Evolutionary conservation across 1,139 yeast genomes (phyloP).

Genomic region (Yamadazyma atlantica): DNA sequence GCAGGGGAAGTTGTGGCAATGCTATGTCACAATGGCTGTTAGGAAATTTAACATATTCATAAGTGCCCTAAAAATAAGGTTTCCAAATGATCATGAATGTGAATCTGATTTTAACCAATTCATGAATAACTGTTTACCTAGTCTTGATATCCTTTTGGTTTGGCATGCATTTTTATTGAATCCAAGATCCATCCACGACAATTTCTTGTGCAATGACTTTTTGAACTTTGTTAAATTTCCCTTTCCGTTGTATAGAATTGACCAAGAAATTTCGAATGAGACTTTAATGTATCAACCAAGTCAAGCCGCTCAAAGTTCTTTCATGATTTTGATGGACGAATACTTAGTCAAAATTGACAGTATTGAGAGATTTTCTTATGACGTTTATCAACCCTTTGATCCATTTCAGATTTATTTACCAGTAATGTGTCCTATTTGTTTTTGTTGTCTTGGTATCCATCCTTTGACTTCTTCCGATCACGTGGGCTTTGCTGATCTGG

Average conservation of each 20-base stretch:
- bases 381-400: slow-evolving; percentile 7
- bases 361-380: slow-evolving; percentile 6
- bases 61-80: slow-evolving; percentile 17
- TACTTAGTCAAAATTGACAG: not conserved
- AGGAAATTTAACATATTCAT: slow-evolving; percentile 29
- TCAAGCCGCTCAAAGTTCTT: slow-evolving; percentile 2
- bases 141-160: slow-evolving; percentile 38
- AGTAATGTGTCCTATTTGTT: slow-evolving; percentile 21
- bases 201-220: slow-evolving; percentile 22
- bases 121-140: slow-evolving; percentile 22
- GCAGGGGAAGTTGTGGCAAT: slow-evolving; percentile 27
- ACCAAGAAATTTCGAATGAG: slow-evolving; percentile 20
- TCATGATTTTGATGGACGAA: slow-evolving; percentile 1
- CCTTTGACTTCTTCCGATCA: slow-evolving; percentile 16
- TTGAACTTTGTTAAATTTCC: slow-evolving; percentile 22
- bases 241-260: slow-evolving; percentile 26
- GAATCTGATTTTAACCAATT: not conserved
- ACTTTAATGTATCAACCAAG: slow-evolving; percentile 5
- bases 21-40: slow-evolving; percentile 28
- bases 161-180: slow-evolving; percentile 32
- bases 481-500: slow-evolving; percentile 24
- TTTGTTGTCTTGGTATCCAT: not conserved
- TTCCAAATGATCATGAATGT: not conserved
- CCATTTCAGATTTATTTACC: slow-evolving; percentile 4
- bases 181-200: slow-evolving; percentile 27